Evolutionary conservation across 306 rosid genomes (phyloP).

Genomic region (Citrullus colocynthis): DNA sequence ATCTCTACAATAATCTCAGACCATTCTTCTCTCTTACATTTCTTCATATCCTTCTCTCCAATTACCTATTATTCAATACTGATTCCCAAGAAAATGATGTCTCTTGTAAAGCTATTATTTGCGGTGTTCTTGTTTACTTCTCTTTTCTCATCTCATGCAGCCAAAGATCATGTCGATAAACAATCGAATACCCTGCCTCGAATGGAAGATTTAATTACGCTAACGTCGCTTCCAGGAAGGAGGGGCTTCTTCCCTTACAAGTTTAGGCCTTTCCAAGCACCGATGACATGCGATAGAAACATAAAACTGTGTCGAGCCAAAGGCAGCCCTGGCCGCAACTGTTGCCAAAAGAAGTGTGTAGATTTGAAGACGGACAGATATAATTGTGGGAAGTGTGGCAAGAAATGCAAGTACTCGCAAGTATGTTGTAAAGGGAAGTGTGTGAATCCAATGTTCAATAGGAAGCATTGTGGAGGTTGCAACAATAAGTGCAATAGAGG

Average conservation of each 20-base stretch:
- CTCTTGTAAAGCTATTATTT: background rate
- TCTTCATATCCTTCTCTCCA: background rate
- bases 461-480: slow-evolving; percentile 54
- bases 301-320: slow-evolving; percentile 25
- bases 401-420: slow-evolving; percentile 39
- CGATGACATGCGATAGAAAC: slow-evolving; percentile 32
- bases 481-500: slow-evolving; percentile 34
- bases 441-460: slow-evolving; percentile 34
- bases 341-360: background rate
- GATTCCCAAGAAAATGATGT: background rate
- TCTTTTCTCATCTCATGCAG: background rate
- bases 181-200: background rate
- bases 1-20: background rate
- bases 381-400: slow-evolving; percentile 61
- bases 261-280: background rate
- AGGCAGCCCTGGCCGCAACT: slow-evolving; percentile 24
- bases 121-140: background rate
- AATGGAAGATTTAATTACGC: background rate
- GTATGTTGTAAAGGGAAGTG: slow-evolving; percentile 51
- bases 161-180: background rate
- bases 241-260: slow-evolving; percentile 20
- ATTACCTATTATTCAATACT: too few relatives aligned
- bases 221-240: slow-evolving; percentile 16
- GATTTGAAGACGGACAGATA: slow-evolving; percentile 11
- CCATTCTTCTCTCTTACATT: background rate